A percentile compares a stretch with the other conserved stretches of the same genome.
Evolutionary conservation across 2,329 filamentous ascomycete genomes (phyloP).

Genomic region (Xylariaceae sp.): DNA sequence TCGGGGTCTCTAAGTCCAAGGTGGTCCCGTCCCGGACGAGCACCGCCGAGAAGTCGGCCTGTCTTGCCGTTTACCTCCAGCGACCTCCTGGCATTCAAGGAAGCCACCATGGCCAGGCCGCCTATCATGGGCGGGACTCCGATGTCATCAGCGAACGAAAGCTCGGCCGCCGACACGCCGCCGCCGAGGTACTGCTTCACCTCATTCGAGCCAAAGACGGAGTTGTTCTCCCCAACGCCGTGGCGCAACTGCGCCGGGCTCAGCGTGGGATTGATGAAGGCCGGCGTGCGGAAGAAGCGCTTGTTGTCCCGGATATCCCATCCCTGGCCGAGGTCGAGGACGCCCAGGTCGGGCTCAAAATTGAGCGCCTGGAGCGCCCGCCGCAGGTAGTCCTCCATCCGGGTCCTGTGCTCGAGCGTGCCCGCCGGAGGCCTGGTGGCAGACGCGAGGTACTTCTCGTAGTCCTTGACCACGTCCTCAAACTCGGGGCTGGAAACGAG

Average conservation of each 20-base stretch:
- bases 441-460: conserved; percentile 8
- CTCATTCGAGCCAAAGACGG: conserved; percentile 3
- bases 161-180: conserved; percentile 7
- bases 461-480: conserved; percentile 8
- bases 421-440: conserved; percentile 6
- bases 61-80: not conserved
- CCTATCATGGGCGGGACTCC: not conserved
- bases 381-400: not conserved
- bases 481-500: conserved; percentile 8
- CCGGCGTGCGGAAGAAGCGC: too few species aligned
- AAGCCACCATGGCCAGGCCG: conserved; percentile 6
- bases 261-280: not conserved
- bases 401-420: not conserved
- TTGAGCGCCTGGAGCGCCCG: not conserved
- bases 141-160: too few species aligned
- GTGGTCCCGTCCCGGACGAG: not conserved
- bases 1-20: conserved; percentile 5
- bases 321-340: not conserved
- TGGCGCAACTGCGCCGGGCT: not conserved
- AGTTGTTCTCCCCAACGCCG: conserved; percentile 1
- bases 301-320: not conserved
- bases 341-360: not conserved
- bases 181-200: conserved; percentile 12
- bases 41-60: not conserved
- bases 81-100: not conserved